These are phyloP conservation scores for Melampsora americana DNA, from an alignment of 1,284 basidiomycete species.

Conservation along the genomic window DNA sequence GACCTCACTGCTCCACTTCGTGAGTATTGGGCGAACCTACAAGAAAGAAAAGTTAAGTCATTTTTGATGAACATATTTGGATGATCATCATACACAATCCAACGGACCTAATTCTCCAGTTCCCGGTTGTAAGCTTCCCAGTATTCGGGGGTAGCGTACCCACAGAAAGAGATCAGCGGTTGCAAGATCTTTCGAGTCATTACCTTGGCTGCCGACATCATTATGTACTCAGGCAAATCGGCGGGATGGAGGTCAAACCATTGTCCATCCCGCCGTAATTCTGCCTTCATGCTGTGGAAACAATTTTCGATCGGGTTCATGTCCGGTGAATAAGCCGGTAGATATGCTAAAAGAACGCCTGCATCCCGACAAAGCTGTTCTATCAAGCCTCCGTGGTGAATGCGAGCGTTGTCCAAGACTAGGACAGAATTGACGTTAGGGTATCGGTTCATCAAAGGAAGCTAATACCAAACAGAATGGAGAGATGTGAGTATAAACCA, in stretches of 20 bases:
- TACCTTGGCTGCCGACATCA: not conserved
- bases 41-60: too few species aligned
- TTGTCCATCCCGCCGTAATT: not conserved
- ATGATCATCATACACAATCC: too few species aligned
- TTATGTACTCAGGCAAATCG: not conserved
- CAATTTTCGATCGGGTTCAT: constrained; percentile 28
- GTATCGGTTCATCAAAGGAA: not conserved
- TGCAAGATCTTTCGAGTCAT: not conserved
- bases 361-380: not conserved
- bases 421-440: not conserved
- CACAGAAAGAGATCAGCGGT: not conserved
- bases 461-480: not conserved
- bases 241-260: not conserved
- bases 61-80: too few species aligned
- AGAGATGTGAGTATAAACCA: not conserved
- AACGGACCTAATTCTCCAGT: too few species aligned
- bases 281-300: constrained; percentile 4
- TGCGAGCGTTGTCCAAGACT: not conserved
- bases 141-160: not conserved
- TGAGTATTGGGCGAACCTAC: too few species aligned
- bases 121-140: not conserved
- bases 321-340: constrained; percentile 22
- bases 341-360: constrained; percentile 11
- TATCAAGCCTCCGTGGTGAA: constrained; percentile 19
- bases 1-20: too few species aligned